phyloP scores from a whole-genome alignment of 495 filamentous ascomycete genomes.

The Talaromyces borbonicus region DNA sequence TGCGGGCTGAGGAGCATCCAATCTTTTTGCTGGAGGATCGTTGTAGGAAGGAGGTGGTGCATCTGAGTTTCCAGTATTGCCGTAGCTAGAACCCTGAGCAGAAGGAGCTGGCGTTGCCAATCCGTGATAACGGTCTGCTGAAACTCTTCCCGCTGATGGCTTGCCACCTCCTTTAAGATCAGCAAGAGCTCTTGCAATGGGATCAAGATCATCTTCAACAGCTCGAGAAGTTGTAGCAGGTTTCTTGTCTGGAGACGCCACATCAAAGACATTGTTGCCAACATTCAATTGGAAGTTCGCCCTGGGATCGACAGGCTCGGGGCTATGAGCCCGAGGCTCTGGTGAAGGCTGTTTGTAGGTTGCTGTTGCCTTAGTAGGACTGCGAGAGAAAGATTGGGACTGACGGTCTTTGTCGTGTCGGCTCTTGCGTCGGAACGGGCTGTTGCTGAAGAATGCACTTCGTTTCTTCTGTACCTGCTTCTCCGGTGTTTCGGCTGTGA shows the following conservation, averaged over 20 bases:
- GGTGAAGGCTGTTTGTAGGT: constrained; percentile 7
- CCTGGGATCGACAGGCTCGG: constrained; percentile 87
- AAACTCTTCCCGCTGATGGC: constrained; percentile 65
- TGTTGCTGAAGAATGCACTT: constrained; percentile 90
- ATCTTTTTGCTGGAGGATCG: constrained; percentile 58
- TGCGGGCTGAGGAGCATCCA: constrained; percentile 85
- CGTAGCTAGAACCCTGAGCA: constrained; percentile 43
- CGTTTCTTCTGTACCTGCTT: constrained; percentile 72
- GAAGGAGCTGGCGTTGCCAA: constrained; percentile 71
- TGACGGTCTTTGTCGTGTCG: constrained; percentile 67
- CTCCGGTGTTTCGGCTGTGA: constrained; percentile 42
- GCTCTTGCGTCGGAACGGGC: constrained; percentile 90
- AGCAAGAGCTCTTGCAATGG: constrained; percentile 84
- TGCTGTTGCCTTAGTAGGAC: constrained; percentile 22
- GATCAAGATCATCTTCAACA: constrained; percentile 55
- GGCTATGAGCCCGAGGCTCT: constrained; percentile 41
- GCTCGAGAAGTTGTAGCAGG: constrained; percentile 23
- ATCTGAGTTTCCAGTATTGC: constrained; percentile 36
- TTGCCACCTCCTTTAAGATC: constrained; percentile 84
- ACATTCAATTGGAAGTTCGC: constrained; percentile 94
- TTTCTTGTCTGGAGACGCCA: constrained; percentile 66
- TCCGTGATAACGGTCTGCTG: constrained; percentile 89
- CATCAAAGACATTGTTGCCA: constrained; percentile 92
- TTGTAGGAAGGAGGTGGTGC: constrained; percentile 77
- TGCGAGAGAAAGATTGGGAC: constrained; percentile 25